These are phyloP conservation scores for Skeletonema menzelii DNA, from an alignment of 108 stramenopile genomes.

Conservation along the genomic window DNA sequence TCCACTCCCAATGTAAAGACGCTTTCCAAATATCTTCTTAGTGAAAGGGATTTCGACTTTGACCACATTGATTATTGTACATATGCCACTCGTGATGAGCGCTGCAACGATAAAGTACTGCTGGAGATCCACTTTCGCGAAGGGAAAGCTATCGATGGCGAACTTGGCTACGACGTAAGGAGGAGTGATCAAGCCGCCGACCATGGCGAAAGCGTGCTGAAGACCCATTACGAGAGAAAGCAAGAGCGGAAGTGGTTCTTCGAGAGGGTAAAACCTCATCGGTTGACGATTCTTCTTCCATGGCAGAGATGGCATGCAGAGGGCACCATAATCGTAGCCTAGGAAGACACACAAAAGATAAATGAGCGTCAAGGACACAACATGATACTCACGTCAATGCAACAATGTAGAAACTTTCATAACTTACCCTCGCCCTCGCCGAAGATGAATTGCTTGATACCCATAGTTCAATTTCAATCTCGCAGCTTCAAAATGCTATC, in stretches of 20 bases:
- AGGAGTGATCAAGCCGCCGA: constrained; percentile 70
- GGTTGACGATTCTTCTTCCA: constrained; percentile 20
- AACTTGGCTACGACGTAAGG: constrained; percentile 63
- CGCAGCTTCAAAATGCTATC: too few species aligned
- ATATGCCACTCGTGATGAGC: constrained; percentile 70
- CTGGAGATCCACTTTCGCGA: constrained; percentile 48
- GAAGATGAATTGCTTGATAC: constrained; percentile 42
- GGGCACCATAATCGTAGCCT: constrained; percentile 50
- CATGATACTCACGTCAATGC: background rate
- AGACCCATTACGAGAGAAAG: constrained; percentile 59
- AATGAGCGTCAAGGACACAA: background rate
- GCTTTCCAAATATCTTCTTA: constrained; percentile 54
- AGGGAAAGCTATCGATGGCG: constrained; percentile 44
- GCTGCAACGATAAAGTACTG: constrained; percentile 75
- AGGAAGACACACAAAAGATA: background rate
- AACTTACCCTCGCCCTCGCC: constrained; percentile 50
- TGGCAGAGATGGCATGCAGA: constrained; percentile 62
- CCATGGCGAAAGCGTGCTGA: constrained; percentile 62
- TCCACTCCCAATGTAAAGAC: constrained; percentile 65
- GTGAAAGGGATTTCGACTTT: constrained; percentile 55
- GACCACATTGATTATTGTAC: constrained; percentile 65
- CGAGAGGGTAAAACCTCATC: constrained; percentile 19
- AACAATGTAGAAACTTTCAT: background rate
- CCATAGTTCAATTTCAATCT: constrained; percentile 24
- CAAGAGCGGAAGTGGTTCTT: constrained; percentile 59